phyloP scores from a whole-genome alignment of 2,329 filamentous ascomycete genomes.

The Claviceps sorghi region DNA sequence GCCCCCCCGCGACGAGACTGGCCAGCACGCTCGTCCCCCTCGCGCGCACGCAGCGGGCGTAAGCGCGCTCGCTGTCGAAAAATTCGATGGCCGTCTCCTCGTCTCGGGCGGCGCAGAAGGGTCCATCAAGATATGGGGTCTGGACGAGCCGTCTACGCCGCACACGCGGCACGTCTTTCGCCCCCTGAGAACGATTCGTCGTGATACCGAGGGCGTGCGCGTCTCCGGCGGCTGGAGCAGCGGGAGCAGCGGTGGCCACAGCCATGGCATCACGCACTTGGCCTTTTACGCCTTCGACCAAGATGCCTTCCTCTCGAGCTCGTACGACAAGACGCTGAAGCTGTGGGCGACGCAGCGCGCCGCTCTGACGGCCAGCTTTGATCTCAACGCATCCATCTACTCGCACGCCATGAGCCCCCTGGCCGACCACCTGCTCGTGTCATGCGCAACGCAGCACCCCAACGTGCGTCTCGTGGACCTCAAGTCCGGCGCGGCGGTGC shows the following conservation, averaged over 20 bases:
- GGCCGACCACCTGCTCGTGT: slow-evolving; percentile 61
- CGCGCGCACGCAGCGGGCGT: slow-evolving; percentile 67
- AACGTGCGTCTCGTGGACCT: slow-evolving; percentile 75
- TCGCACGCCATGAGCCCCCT: slow-evolving; percentile 65
- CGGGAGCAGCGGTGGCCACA: slow-evolving; percentile 30
- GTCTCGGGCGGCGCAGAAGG: slow-evolving; percentile 78
- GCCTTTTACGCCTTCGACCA: slow-evolving; percentile 69
- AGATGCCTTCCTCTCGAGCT: slow-evolving; percentile 59
- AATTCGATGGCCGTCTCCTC: slow-evolving; percentile 62
- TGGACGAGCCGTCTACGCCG: slow-evolving; percentile 44
- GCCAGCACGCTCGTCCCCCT: slow-evolving; percentile 22
- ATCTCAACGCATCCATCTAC: slow-evolving; percentile 54
- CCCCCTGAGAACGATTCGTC: slow-evolving; percentile 36
- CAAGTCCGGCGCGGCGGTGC: slow-evolving; percentile 59
- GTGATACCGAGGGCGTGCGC: slow-evolving; percentile 15
- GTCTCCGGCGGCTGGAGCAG: slow-evolving; percentile 9
- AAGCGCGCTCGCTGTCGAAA: slow-evolving; percentile 65
- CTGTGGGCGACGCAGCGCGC: slow-evolving; percentile 55
- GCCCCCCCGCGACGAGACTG: slow-evolving; percentile 6
- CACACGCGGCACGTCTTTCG: slow-evolving; percentile 33
- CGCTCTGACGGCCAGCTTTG: slow-evolving; percentile 48
- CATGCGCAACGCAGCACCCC: slow-evolving; percentile 76
- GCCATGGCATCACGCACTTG: slow-evolving; percentile 60
- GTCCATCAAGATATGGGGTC: slow-evolving; percentile 74
- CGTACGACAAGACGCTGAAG: slow-evolving; percentile 65